Conservation (phyloP, 176 grass and related monocot genomes). For the Aegilops speltoides region DNA sequence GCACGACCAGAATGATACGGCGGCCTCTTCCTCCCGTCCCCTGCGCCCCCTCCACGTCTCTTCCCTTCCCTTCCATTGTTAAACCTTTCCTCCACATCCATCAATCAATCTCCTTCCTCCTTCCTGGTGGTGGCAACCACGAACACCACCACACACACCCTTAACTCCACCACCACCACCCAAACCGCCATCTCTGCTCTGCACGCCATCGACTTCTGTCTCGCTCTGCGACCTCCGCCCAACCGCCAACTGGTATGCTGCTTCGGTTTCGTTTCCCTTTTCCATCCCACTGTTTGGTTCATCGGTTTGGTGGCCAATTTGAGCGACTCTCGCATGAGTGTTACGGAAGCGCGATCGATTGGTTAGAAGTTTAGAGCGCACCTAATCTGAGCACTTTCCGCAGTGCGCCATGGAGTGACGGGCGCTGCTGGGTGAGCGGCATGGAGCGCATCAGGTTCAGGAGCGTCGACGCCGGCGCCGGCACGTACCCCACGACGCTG, state of each 20-base stretch:
- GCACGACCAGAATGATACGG: too few relatives aligned
- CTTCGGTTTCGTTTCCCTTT: neutral
- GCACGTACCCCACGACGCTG: conserved; percentile 43
- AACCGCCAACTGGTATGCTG: neutral
- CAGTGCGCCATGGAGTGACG: neutral
- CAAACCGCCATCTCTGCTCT: neutral
- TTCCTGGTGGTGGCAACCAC: neutral
- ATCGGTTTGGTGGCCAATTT: neutral
- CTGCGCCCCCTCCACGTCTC: neutral
- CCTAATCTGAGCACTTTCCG: too few relatives aligned
- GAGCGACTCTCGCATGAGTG: too few relatives aligned
- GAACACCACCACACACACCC: neutral
- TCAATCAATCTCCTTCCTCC: neutral
- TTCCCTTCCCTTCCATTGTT: neutral
- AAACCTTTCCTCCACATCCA: neutral
- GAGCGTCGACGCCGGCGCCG: conserved; percentile 33
- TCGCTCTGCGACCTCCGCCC: too few relatives aligned
- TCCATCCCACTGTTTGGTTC: neutral
- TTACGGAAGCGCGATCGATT: too few relatives aligned
- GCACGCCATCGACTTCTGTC: too few relatives aligned
- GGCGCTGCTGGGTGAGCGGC: neutral
- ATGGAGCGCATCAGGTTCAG: conserved; percentile 36
- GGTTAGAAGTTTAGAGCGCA: too few relatives aligned
- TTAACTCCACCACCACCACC: neutral
- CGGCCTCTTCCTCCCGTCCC: too few relatives aligned